Conservation (phyloP, 2,329 filamentous ascomycete species). For the Diaporthe sp. region DNA sequence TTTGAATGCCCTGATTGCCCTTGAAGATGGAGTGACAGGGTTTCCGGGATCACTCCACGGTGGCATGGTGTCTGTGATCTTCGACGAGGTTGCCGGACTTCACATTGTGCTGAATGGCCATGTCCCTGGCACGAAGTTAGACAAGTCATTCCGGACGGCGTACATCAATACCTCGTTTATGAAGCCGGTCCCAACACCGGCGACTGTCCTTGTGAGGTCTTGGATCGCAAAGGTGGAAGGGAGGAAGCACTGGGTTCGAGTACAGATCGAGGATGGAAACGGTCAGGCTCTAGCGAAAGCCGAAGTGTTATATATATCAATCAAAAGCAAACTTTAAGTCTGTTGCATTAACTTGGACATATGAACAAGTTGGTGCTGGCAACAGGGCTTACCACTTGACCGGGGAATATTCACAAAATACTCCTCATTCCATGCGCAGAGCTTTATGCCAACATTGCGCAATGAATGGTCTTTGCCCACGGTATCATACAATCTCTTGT, state of each 20-base stretch:
- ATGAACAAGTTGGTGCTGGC: not conserved
- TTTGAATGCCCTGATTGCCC: not conserved
- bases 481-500: too few relatives aligned
- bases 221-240: conserved; percentile 1
- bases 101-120: conserved; percentile 1
- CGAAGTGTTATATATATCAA: not conserved
- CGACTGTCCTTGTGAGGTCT: not conserved
- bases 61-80: not conserved
- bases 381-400: not conserved
- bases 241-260: not conserved
- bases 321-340: not conserved
- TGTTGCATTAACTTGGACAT: not conserved
- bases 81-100: not conserved
- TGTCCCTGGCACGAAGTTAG: not conserved
- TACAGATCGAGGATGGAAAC: not conserved
- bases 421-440: too few relatives aligned
- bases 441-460: too few relatives aligned
- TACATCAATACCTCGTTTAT: not conserved
- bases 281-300: not conserved
- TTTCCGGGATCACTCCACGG: not conserved
- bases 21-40: not conserved
- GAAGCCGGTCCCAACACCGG: not conserved
- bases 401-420: too few relatives aligned
- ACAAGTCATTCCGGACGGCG: not conserved
- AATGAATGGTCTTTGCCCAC: too few relatives aligned